Conservation (phyloP, 805 yeast species). For the Debaryomyces prosopidis region DNA sequence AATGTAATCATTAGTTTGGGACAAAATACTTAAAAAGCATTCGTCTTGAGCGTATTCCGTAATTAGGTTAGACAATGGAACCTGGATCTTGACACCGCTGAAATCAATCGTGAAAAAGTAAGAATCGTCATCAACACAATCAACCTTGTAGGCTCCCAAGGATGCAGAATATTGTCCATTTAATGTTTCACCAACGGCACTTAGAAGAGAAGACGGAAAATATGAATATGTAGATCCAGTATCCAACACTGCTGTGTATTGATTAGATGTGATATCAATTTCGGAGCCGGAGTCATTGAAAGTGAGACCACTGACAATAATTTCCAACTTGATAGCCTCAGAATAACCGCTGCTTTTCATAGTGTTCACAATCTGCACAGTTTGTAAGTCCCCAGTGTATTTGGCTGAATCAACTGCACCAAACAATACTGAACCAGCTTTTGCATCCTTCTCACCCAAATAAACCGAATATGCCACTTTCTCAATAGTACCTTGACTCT, state of each 20-base stretch:
- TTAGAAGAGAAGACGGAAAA: constrained; percentile 39
- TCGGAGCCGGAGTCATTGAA: constrained; percentile 13
- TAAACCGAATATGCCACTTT: constrained; percentile 38
- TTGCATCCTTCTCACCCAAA: constrained; percentile 25
- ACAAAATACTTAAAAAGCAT: constrained; percentile 31
- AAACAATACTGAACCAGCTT: constrained; percentile 36
- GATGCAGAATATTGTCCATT: constrained; percentile 42
- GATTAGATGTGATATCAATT: constrained; percentile 15
- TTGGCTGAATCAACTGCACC: constrained; percentile 47
- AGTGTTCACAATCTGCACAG: constrained; percentile 46
- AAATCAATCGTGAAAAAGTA: constrained; percentile 48
- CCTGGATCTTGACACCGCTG: constrained; percentile 56
- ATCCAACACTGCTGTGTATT: constrained; percentile 31
- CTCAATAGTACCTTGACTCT: constrained; percentile 30
- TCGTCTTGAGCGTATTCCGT: constrained; percentile 11
- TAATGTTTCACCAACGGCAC: constrained; percentile 34
- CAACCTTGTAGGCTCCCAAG: constrained; percentile 47
- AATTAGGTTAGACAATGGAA: constrained; percentile 42
- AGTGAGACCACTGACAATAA: constrained; percentile 44
- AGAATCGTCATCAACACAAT: constrained; percentile 34
- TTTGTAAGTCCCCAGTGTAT: constrained; percentile 31
- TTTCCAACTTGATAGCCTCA: constrained; percentile 47
- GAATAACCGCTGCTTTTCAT: constrained; percentile 27
- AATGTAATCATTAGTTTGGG: constrained; percentile 14
- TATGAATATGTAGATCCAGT: constrained; percentile 41